These are phyloP conservation scores for Geranium incanum DNA, from an alignment of 441 rosid genomes.

Conservation along the genomic window DNA sequence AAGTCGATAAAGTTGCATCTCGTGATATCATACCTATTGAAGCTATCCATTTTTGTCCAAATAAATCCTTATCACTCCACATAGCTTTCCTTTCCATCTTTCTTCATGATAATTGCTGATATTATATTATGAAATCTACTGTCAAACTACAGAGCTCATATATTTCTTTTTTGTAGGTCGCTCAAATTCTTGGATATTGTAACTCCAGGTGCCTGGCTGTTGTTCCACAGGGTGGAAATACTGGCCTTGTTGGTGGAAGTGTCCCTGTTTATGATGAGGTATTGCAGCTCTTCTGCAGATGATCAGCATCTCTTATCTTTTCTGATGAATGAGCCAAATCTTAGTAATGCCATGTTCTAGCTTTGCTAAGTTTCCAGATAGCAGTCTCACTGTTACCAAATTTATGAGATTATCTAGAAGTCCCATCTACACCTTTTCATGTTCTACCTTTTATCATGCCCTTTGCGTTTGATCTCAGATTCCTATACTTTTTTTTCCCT, in stretches of 20 bases:
- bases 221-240: slow-evolving; percentile 97
- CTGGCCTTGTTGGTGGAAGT: slow-evolving; percentile 96
- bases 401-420: neutral
- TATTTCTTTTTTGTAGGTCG: slow-evolving; percentile 41
- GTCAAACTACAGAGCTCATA: neutral
- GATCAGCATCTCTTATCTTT: slow-evolving; percentile 17
- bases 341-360: neutral
- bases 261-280: slow-evolving; percentile 98
- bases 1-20: neutral
- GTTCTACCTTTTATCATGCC: neutral
- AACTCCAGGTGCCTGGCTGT: slow-evolving; percentile 73
- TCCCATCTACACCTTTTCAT: neutral
- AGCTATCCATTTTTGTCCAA: neutral
- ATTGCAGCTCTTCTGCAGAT: slow-evolving; percentile 14
- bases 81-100: neutral
- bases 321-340: neutral
- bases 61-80: neutral
- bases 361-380: neutral
- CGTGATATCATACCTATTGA: neutral
- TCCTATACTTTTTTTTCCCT: neutral
- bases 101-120: neutral
- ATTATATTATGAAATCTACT: neutral
- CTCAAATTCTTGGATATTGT: slow-evolving; percentile 68
- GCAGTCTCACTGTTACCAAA: neutral
- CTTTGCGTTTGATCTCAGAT: neutral